These are phyloP conservation scores for Fusarium denticulatum DNA, from an alignment of 2,329 filamentous ascomycete genomes.

Conservation along the genomic window DNA sequence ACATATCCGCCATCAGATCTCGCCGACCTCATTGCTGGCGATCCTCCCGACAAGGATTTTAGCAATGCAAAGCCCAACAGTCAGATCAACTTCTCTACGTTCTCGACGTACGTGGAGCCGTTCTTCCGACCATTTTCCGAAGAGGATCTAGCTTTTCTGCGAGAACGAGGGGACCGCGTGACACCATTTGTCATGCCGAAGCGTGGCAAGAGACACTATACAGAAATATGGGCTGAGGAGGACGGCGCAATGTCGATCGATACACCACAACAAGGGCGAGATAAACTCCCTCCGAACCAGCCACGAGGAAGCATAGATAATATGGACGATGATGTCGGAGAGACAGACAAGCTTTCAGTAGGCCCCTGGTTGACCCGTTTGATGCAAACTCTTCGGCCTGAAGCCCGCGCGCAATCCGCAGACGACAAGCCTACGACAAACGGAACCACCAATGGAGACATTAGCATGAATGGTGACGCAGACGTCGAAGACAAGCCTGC, in stretches of 20 bases:
- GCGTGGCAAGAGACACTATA: constrained; percentile 85
- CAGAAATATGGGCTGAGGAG: constrained; percentile 92
- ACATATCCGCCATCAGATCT: constrained; percentile 84
- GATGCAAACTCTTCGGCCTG: constrained; percentile 82
- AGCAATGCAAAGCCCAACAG: constrained; percentile 92
- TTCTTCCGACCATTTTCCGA: constrained; percentile 91
- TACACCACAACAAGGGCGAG: constrained; percentile 66
- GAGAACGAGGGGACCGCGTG: constrained; percentile 86
- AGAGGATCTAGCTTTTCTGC: constrained; percentile 91
- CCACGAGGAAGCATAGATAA: constrained; percentile 86
- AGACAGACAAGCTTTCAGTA: constrained; percentile 88
- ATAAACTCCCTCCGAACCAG: constrained; percentile 80
- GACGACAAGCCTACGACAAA: constrained; percentile 68
- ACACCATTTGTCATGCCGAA: constrained; percentile 87
- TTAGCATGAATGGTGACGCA: constrained; percentile 62
- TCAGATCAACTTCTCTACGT: constrained; percentile 93
- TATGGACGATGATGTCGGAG: constrained; percentile 85
- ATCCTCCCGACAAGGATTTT: constrained; percentile 93
- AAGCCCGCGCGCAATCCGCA: constrained; percentile 65
- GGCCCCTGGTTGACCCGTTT: constrained; percentile 87
- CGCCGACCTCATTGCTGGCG: constrained; percentile 84
- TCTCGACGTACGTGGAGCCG: constrained; percentile 90
- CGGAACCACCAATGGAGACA: constrained; percentile 63
- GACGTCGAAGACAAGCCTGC: constrained; percentile 50
- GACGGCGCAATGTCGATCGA: constrained; percentile 84